Evolutionary conservation across 768 basidiomycete species (phyloP).

Genomic region (Leccinum subgranulosum): DNA sequence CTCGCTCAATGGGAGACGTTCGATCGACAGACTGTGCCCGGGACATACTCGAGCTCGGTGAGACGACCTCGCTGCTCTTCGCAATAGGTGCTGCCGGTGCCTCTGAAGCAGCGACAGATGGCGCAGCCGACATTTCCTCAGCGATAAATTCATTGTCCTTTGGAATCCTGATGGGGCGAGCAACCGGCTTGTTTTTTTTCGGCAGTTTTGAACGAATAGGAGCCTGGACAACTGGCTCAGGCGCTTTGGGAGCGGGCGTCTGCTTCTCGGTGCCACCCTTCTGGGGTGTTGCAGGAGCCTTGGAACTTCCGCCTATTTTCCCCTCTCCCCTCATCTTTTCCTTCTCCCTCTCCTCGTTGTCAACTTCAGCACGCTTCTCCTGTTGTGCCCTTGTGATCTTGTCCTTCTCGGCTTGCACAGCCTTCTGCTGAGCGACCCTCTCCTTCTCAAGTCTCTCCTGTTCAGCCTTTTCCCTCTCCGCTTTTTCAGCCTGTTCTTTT

Average conservation of each 20-base stretch:
- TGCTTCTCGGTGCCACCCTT: conserved; percentile 20
- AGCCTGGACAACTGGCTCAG: conserved; percentile 51
- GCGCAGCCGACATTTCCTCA: conserved; percentile 42
- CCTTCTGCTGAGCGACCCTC: conserved; percentile 29
- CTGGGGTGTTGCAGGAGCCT: conserved; percentile 17
- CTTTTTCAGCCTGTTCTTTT: conserved; percentile 36
- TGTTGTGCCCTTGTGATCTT: conserved; percentile 33
- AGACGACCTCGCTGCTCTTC: conserved; percentile 31
- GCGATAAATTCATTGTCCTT: conserved; percentile 52
- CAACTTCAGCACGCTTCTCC: conserved; percentile 27
- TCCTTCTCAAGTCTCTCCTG: conserved; percentile 42
- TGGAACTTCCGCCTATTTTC: conserved; percentile 24
- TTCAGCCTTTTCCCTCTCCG: conserved; percentile 35
- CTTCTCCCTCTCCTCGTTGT: conserved; percentile 30
- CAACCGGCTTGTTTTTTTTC: conserved; percentile 71
- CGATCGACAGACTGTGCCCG: conserved; percentile 61
- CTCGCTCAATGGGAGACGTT: conserved; percentile 40
- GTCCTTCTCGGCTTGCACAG: conserved; percentile 36
- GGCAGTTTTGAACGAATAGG: conserved; percentile 80
- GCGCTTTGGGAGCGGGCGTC: conserved; percentile 12
- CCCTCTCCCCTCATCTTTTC: conserved; percentile 27
- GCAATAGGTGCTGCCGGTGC: conserved; percentile 36
- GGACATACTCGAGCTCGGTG: conserved; percentile 54
- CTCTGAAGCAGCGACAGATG: conserved; percentile 49
- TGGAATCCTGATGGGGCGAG: conserved; percentile 55